Evolutionary conservation across 1,284 basidiomycete species (phyloP).

Genomic region (Ustilago sp.): DNA sequence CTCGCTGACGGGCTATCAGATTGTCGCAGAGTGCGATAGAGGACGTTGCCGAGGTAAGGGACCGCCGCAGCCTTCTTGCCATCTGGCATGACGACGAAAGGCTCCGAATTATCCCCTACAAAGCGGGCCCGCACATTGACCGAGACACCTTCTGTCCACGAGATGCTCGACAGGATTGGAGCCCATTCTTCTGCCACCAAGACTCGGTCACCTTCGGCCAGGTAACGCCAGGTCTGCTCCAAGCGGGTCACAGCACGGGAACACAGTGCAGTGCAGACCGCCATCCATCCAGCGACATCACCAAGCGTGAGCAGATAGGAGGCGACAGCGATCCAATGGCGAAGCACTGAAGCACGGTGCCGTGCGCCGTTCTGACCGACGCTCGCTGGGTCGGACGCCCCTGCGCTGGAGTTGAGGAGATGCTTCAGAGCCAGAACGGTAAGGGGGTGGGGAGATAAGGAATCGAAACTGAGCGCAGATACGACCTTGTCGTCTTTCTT

Average conservation of each 20-base stretch:
- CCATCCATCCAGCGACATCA: slow-evolving; percentile 64
- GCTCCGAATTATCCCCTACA: slow-evolving; percentile 21
- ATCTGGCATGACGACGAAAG: slow-evolving; percentile 17
- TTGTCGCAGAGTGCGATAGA: slow-evolving; percentile 26
- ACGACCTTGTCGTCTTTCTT: slow-evolving; percentile 14
- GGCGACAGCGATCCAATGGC: slow-evolving; percentile 67
- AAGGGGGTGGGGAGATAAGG: slow-evolving; percentile 59
- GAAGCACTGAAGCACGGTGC: slow-evolving; percentile 60
- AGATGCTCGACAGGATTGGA: slow-evolving; percentile 54
- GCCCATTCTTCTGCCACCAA: slow-evolving; percentile 60
- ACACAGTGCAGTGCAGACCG: slow-evolving; percentile 62
- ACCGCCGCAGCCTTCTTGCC: slow-evolving; percentile 25
- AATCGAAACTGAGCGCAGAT: slow-evolving; percentile 61
- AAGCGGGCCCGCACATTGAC: slow-evolving; percentile 39
- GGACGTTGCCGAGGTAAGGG: slow-evolving; percentile 56
- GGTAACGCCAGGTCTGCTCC: slow-evolving; percentile 61
- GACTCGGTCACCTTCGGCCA: slow-evolving; percentile 56
- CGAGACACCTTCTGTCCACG: slow-evolving; percentile 61
- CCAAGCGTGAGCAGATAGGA: slow-evolving; percentile 51
- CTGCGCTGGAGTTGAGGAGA: slow-evolving; percentile 37
- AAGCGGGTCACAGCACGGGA: slow-evolving; percentile 65
- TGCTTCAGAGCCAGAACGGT: slow-evolving; percentile 61
- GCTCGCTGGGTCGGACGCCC: slow-evolving; percentile 24
- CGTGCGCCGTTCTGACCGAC: slow-evolving; percentile 38
- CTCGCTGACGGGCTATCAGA: background rate